Evolutionary conservation across 345 rosid species (phyloP), one percentile per base, ranked within the genome.

Genomic region (Ceriops zippeliana): DNA sequence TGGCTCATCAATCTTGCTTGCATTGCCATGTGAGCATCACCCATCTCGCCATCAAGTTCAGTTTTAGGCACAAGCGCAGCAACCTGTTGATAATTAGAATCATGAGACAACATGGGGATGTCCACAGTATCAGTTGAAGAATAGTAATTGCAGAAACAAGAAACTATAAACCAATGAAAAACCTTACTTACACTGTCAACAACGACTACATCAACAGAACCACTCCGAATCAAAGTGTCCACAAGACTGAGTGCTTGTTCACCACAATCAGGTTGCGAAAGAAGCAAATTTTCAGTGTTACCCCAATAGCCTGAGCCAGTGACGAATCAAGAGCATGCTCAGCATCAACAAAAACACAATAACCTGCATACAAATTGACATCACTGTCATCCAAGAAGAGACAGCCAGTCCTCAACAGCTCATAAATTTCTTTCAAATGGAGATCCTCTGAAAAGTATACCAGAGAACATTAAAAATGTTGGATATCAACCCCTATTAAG

Each of bases 11-110:
- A 77, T 75, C 99, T 88, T 57, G 99, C 99, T 86, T 91, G 98
- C 98, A 95, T 81, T 73, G 99, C 96, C 97, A 95, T 91, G 79
- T 96, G 97, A 68, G 97, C 99, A 83, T 96, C 98, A 73, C 99
- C 99, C 98, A 92, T 96, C 89, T 92, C 98, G 0, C 99, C 98
- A 32, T 96, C 98, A 24, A 96, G 99, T 79, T 96, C 99, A 73
- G 91, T 79, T 85, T 90, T 90, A 69, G 99, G 99, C 73, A 96
- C 99, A 68, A 96, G 90, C n/a, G 99, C 97, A 70, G 99, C 99
- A 15, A 96, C 99, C 99, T 96, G 80, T 30, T 15, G 70, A 63
- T 53, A 60, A 58, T 24, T 52, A 65, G 56, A 38, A 32, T 47
- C 38, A n/a, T 17, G 69, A 26, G 72, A 56, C 61, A 20, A 51